phyloP scores from a whole-genome alignment of 1,284 basidiomycete genomes.

The Puccinia polysora region DNA sequence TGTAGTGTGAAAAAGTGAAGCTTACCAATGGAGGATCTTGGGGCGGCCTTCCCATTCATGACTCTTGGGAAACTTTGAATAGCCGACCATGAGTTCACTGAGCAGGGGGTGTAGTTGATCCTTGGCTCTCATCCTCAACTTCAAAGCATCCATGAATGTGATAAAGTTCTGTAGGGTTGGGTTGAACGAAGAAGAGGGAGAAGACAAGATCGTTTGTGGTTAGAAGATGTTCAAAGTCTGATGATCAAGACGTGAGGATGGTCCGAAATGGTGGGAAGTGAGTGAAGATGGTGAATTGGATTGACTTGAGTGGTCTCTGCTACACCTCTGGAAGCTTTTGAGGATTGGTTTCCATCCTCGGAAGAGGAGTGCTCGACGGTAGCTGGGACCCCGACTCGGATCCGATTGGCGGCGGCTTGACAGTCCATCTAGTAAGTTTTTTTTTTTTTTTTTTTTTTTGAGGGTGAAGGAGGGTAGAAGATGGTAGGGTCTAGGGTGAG shows the following conservation, averaged over 20 bases:
- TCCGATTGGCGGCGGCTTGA: conserved; percentile 80
- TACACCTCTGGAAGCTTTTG: conserved; percentile 95
- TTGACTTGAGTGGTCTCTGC: conserved; percentile 90
- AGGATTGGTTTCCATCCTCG: conserved; percentile 69
- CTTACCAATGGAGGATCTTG: conserved; percentile 85
- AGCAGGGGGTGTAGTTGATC: conserved; percentile 92
- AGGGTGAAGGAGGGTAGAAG: too few relatives aligned
- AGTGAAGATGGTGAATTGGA: too few relatives aligned
- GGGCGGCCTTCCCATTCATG: conserved; percentile 91
- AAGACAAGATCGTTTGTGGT: too few relatives aligned
- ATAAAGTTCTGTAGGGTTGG: conserved; percentile 72
- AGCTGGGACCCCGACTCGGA: conserved; percentile 88
- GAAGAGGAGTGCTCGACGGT: conserved; percentile 85
- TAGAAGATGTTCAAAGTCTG: too few relatives aligned
- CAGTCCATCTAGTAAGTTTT: conserved; percentile 99
- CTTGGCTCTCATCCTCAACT: conserved; percentile 84
- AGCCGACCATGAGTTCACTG: conserved; percentile 86
- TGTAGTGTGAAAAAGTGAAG: conserved; percentile 28
- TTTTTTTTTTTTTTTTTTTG: too few relatives aligned
- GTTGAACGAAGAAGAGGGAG: background rate
- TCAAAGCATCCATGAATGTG: conserved; percentile 96
- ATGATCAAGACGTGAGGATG: background rate
- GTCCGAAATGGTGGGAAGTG: too few relatives aligned
- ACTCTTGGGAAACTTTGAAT: conserved; percentile 83
- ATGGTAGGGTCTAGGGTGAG: too few relatives aligned